These are phyloP conservation scores for Naganishia cerealis DNA, from an alignment of 1,284 basidiomycete genomes.

Conservation along the genomic window DNA sequence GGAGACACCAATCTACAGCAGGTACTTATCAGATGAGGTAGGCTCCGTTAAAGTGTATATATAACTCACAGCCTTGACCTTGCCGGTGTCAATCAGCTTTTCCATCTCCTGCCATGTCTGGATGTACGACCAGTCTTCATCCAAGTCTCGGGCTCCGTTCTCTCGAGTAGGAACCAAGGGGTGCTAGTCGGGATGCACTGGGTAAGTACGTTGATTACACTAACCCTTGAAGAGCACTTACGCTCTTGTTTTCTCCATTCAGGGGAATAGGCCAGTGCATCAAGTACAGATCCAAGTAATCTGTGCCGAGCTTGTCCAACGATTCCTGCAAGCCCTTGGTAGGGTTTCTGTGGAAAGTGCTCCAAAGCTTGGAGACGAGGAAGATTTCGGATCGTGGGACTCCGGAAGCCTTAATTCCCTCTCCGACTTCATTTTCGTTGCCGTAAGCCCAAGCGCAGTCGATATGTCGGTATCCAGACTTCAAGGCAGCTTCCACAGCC, in stretches of 20 bases:
- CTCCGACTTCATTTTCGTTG: constrained; percentile 83
- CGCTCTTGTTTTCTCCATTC: constrained; percentile 30
- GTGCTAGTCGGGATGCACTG: constrained; percentile 63
- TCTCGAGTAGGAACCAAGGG: constrained; percentile 66
- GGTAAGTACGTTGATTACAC: not conserved
- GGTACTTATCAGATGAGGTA: constrained; percentile 22
- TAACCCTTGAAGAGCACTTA: not conserved
- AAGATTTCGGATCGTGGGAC: constrained; percentile 67
- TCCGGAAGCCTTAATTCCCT: constrained; percentile 65
- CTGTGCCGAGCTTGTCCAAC: constrained; percentile 66
- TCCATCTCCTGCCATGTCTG: constrained; percentile 65
- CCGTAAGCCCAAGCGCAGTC: constrained; percentile 72
- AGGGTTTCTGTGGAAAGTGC: constrained; percentile 56
- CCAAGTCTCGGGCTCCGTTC: constrained; percentile 59
- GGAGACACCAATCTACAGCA: constrained; percentile 65
- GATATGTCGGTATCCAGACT: constrained; percentile 67
- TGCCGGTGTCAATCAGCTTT: constrained; percentile 59
- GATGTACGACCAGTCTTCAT: constrained; percentile 55
- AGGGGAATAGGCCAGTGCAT: constrained; percentile 65
- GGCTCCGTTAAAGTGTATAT: constrained; percentile 33
- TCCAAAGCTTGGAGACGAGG: constrained; percentile 67
- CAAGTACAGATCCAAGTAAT: constrained; percentile 77
- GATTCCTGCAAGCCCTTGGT: constrained; percentile 68
- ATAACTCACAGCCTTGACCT: constrained; percentile 55
- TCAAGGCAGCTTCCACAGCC: constrained; percentile 52